Evolutionary conservation across 176 grass and related monocot genomes (phyloP), one percentile per base, ranked within the genome.

Genomic region (Elaeis guineensis): DNA sequence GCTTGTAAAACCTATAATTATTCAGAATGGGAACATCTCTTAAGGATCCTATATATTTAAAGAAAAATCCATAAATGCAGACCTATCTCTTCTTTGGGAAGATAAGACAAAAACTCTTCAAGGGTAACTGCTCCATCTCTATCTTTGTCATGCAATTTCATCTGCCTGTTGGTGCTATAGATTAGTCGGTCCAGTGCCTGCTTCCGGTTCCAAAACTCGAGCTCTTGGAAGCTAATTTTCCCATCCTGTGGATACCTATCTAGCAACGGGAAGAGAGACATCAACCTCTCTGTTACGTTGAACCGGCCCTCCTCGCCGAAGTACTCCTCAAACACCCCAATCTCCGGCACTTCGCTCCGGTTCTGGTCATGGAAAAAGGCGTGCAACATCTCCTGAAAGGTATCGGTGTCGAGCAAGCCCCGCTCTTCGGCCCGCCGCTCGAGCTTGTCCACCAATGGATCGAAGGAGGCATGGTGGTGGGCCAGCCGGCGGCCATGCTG

Each of bases 231-330:
- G 57, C 29, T 72, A 5, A 82, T 51, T 7, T n/a, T 51, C 6
- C 72, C 72, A 30, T 82, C 79, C 25, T 54, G 54, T 4, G 79
- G 73, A 9, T 53, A 18, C 60, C 25, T 35, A 49, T 82, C 73
- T 18, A 82, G 39, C 73, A 77, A 21, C 17, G 73, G 66, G 35
- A 77, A 77, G 8, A 82, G 61, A 19, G 67, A 76, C 23, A 19
- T 28, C 66, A 82, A 55, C 54, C 79, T 29, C 79, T 77, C 73
- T 28, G 50, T 82, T n/a, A 74, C 66, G 25, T 72, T 77, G 4
- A 77, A 63, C 56, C 28, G 18, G 22, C 61, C 73, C 12, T 58
- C 61, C 25, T 63, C 19, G 32, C 79, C 72, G 3, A 71, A 81
- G 61, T 59, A 64, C 58, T 57, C 32, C 5, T 72, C 72, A 28